These are phyloP conservation scores for Parasarocladium wereldwijsianum DNA, from an alignment of 2,329 filamentous ascomycete genomes.

Conservation along the genomic window DNA sequence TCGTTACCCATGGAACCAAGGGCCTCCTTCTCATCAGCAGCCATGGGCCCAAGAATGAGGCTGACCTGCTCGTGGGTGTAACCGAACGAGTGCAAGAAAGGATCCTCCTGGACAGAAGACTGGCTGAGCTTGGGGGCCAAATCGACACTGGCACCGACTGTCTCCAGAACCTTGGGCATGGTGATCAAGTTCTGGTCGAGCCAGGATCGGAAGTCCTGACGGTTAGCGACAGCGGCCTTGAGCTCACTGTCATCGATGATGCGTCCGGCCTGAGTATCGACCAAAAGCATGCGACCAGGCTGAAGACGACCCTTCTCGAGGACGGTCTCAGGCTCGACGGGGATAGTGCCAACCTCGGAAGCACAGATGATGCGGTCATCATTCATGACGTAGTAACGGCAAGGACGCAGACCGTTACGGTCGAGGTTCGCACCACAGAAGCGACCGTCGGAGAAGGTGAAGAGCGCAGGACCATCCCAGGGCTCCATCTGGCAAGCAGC, in stretches of 20 bases:
- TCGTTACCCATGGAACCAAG: conserved; percentile 98
- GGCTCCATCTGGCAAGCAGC: conserved; percentile 98
- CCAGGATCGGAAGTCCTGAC: conserved; percentile 81
- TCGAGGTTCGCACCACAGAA: conserved; percentile 97
- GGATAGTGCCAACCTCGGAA: conserved; percentile 88
- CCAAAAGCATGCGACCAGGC: conserved; percentile 89
- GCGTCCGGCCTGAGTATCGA: conserved; percentile 76
- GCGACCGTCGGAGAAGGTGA: conserved; percentile 91
- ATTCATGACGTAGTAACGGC: conserved; percentile 92
- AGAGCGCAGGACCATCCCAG: conserved; percentile 92
- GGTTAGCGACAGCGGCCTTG: conserved; percentile 74
- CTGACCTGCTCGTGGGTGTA: conserved; percentile 95
- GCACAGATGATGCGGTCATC: conserved; percentile 96
- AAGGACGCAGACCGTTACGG: conserved; percentile 86
- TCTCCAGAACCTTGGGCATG: conserved; percentile 58
- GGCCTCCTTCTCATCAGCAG: conserved; percentile 91
- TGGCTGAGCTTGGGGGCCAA: conserved; percentile 54
- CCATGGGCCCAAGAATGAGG: conserved; percentile 85
- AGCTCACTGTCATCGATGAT: conserved; percentile 91
- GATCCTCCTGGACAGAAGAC: conserved; percentile 65
- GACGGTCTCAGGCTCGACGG: conserved; percentile 77
- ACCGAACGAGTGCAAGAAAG: conserved; percentile 71
- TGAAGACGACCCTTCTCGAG: conserved; percentile 88
- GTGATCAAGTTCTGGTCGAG: conserved; percentile 74
- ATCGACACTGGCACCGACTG: conserved; percentile 44